Base-by-base conservation (phyloP, 805 yeast species). In the Kuraishia cidri region DNA sequence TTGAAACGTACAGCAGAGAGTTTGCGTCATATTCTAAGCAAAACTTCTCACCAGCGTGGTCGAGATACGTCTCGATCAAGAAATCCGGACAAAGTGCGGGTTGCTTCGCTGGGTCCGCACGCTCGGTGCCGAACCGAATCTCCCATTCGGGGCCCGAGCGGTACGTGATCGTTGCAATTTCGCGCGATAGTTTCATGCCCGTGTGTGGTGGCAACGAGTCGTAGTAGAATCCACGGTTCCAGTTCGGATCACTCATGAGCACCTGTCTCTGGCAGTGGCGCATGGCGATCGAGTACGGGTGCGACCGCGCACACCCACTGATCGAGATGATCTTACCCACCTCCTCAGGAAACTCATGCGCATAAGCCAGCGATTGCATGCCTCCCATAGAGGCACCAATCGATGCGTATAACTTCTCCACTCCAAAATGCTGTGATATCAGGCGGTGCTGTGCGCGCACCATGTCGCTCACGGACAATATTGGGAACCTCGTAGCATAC, bases 141-240 rank as follows among this genome's bases (percentile, higher is more conserved):
- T 88, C 97, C 97, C 97, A 88, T 56, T 88, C 97, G 2, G 97
- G 97, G 3, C 97, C 97, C 1, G 95, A 84, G 44, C 97, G 66
- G 54, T 88, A 88, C 0, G 96, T 86, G 35, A 88, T 84, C 0
- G 97, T 88, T 21, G 96, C 96, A 31, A 88, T 85, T 54, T 86
- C 95, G 41, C 97, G 68, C 2, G 96, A 90, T 24, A 88, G 66
- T 51, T 88, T 88, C 96, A 88, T 87, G 11, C 97, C 97, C 16
- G 80, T 76, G 53, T 88, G 96, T 1, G 97, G 97, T 6, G 95
- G 95, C 2, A 87, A 62, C 3, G 58, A 50, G 38, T 69, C 52
- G 35, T 73, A 85, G 52, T 88, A 88, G 52, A 75, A 79, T 0
- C 97, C 97, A 42, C 95, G 69, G 43, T 80, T 81, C 97, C 97